phyloP scores from a whole-genome alignment of 106 monocot species.

The Allium fistulosum region DNA sequence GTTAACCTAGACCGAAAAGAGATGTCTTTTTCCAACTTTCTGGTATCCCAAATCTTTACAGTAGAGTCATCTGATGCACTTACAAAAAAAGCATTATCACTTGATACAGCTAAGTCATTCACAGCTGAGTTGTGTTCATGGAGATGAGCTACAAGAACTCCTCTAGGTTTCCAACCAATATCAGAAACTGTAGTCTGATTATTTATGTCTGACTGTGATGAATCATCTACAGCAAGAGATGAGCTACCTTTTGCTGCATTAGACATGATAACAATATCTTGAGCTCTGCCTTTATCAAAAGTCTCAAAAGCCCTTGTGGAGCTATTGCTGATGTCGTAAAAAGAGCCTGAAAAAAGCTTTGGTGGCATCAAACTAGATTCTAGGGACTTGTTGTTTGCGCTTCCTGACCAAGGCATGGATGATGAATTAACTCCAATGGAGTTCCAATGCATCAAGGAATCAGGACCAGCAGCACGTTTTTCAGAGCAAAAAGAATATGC shows the following conservation, averaged over 20 bases:
- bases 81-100: slow-evolving; percentile 79
- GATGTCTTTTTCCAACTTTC: slow-evolving; percentile 90
- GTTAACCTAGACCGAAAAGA: slow-evolving; percentile 92
- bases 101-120: slow-evolving; percentile 80
- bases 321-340: slow-evolving; percentile 51
- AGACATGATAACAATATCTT: slow-evolving; percentile 46
- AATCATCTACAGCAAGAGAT: slow-evolving; percentile 48
- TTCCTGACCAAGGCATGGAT: slow-evolving; percentile 49
- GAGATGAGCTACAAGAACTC: slow-evolving; percentile 88
- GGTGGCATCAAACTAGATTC: slow-evolving; percentile 63
- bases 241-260: slow-evolving; percentile 54
- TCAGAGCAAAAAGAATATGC: slow-evolving; percentile 59
- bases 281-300: slow-evolving; percentile 48
- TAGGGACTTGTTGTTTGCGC: slow-evolving; percentile 35
- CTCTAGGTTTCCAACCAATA: slow-evolving; percentile 81
- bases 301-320: slow-evolving; percentile 28
- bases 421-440: slow-evolving; percentile 41
- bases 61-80: slow-evolving; percentile 90
- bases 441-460: slow-evolving; percentile 42
- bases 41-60: slow-evolving; percentile 95
- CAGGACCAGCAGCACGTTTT: slow-evolving; percentile 30
- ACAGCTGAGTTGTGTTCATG: slow-evolving; percentile 86
- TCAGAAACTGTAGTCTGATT: slow-evolving; percentile 40
- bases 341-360: slow-evolving; percentile 70
- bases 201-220: slow-evolving; percentile 32